A percentile compares a stretch with the other conserved stretches of the same genome.
Conservation (phyloP, 805 yeast genomes). For the Wickerhamomyces bovis region DNA sequence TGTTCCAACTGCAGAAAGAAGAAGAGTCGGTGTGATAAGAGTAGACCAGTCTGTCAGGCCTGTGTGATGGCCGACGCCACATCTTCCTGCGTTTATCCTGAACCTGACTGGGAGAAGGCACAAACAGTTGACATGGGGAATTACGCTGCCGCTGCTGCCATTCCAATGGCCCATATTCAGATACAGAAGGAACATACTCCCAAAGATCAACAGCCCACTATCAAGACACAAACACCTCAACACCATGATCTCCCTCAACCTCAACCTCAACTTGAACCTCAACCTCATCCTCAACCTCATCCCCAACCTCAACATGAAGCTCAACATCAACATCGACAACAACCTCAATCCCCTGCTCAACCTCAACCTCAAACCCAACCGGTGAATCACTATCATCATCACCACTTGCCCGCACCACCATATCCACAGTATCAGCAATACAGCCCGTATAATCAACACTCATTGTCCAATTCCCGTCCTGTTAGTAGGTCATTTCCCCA, state of each 20-base stretch:
- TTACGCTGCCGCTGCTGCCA: slow-evolving; percentile 19
- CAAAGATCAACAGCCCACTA: neutral
- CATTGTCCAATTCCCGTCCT: neutral
- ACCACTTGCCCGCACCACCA: neutral
- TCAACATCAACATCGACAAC: neutral
- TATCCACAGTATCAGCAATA: neutral
- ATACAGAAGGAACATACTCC: neutral
- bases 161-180: slow-evolving; percentile 22
- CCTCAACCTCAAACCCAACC: neutral
- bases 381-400: neutral
- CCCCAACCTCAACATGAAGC: neutral
- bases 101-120: slow-evolving; percentile 49
- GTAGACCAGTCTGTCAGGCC: slow-evolving; percentile 47
- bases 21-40: slow-evolving; percentile 34
- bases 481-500: neutral
- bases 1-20: slow-evolving; percentile 23
- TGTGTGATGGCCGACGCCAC: slow-evolving; percentile 45
- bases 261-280: neutral
- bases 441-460: neutral
- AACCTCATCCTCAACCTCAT: neutral
- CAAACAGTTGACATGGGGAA: slow-evolving; percentile 4
- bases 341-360: neutral
- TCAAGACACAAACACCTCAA: neutral
- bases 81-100: slow-evolving; percentile 45
- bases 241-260: neutral